These are phyloP conservation scores for Echria macrotheca DNA, from an alignment of 495 filamentous ascomycete species.

Conservation along the genomic window DNA sequence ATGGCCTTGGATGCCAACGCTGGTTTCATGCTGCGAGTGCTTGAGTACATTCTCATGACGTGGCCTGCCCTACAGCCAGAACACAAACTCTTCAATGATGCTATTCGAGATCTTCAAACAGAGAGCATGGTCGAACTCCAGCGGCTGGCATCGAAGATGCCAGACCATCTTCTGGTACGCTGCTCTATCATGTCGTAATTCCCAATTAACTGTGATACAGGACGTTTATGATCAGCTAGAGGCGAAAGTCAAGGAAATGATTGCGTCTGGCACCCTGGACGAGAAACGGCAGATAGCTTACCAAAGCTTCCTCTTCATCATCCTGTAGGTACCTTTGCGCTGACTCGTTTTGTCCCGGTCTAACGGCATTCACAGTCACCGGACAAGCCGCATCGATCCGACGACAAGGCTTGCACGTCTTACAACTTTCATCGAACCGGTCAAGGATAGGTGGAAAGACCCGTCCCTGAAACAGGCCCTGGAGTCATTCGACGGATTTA, in stretches of 20 bases:
- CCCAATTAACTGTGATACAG: constrained; percentile 23
- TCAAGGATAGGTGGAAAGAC: constrained; percentile 76
- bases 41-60: constrained; percentile 85
- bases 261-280: constrained; percentile 64
- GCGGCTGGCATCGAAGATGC: constrained; percentile 80
- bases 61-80: constrained; percentile 63
- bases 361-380: constrained; percentile 51
- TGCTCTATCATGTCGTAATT: neutral
- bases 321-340: constrained; percentile 72
- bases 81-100: constrained; percentile 72
- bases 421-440: constrained; percentile 66
- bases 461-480: constrained; percentile 60
- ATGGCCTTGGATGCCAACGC: constrained; percentile 72
- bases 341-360: neutral
- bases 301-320: constrained; percentile 82
- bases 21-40: constrained; percentile 74
- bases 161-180: constrained; percentile 73
- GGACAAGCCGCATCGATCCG: constrained; percentile 67
- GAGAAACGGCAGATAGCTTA: constrained; percentile 61
- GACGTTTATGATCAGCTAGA: constrained; percentile 84
- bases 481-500: constrained; percentile 74
- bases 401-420: constrained; percentile 59
- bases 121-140: constrained; percentile 82
- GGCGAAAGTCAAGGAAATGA: constrained; percentile 74
- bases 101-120: constrained; percentile 81